These are phyloP conservation scores for Malassezia cuniculi DNA, from an alignment of 1,284 basidiomycete genomes.

Conservation along the genomic window DNA sequence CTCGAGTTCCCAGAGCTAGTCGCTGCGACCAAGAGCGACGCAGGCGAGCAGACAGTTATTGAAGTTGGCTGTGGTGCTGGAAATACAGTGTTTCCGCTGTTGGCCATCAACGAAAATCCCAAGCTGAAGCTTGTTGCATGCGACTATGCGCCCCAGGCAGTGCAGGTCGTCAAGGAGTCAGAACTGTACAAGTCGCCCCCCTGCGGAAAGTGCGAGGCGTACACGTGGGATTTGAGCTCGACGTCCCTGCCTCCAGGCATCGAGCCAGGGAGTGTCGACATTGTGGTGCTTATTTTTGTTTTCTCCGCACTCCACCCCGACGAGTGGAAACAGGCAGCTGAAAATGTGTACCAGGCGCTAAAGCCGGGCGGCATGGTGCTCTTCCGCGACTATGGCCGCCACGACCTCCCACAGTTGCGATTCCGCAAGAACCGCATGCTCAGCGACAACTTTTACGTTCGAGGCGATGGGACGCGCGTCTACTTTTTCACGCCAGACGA, in stretches of 20 bases:
- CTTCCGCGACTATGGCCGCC: conserved; percentile 84
- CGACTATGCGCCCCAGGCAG: conserved; percentile 79
- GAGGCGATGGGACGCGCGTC: conserved; percentile 79
- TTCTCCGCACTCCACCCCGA: conserved; percentile 82
- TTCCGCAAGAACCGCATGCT: conserved; percentile 78
- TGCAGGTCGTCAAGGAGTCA: conserved; percentile 71
- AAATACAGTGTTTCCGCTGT: conserved; percentile 80
- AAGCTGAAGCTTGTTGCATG: conserved; percentile 63
- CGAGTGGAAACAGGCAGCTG: conserved; percentile 75
- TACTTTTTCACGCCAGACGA: conserved; percentile 41
- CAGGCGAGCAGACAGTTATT: conserved; percentile 20
- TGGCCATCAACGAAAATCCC: conserved; percentile 70
- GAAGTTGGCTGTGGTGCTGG: conserved; percentile 52
- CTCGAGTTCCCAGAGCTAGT: conserved; percentile 41
- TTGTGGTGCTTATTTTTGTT: conserved; percentile 86
- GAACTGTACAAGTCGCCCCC: conserved; percentile 18
- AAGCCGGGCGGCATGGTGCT: conserved; percentile 76
- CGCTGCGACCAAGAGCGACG: conserved; percentile 19
- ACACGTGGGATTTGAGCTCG: conserved; percentile 76
- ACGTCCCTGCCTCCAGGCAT: conserved; percentile 20
- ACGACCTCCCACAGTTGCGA: conserved; percentile 76
- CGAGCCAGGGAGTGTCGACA: conserved; percentile 56
- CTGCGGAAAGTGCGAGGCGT: conserved; percentile 54
- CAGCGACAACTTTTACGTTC: conserved; percentile 61
- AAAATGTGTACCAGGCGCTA: conserved; percentile 65